These are phyloP conservation scores for Coemansia sp. DNA, from an alignment of 192 early-diverging fungal genomes.

Conservation along the genomic window DNA sequence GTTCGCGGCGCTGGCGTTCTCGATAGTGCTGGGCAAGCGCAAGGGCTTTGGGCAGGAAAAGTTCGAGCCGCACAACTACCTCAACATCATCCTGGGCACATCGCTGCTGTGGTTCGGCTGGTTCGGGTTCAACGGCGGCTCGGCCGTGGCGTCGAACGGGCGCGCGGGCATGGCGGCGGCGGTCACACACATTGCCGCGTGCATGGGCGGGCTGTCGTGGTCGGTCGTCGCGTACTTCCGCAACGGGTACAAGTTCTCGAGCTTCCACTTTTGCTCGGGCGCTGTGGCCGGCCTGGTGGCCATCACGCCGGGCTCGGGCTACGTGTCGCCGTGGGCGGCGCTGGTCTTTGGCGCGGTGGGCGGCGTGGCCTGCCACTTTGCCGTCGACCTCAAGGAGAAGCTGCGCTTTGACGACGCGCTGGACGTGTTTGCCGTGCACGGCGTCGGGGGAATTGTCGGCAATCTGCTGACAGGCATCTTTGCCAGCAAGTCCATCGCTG, in stretches of 20 bases:
- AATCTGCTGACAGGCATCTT: slow-evolving; percentile 85
- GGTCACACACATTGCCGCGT: slow-evolving; percentile 84
- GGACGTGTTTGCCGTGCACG: slow-evolving; percentile 90
- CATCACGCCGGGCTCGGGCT: slow-evolving; percentile 91
- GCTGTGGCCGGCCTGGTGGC: slow-evolving; percentile 89
- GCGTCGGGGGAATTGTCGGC: slow-evolving; percentile 79
- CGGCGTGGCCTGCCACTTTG: slow-evolving; percentile 76
- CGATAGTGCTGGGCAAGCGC: slow-evolving; percentile 82
- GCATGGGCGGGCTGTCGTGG: slow-evolving; percentile 83
- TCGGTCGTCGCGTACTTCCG: slow-evolving; percentile 73
- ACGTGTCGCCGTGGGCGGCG: slow-evolving; percentile 77
- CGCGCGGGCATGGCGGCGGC: slow-evolving; percentile 84
- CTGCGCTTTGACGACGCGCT: slow-evolving; percentile 90
- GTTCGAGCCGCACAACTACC: slow-evolving; percentile 85
- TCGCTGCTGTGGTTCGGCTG: slow-evolving; percentile 94
- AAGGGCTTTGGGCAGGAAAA: slow-evolving; percentile 68
- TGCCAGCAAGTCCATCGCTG: slow-evolving; percentile 68
- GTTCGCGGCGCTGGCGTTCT: slow-evolving; percentile 84
- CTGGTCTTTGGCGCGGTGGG: slow-evolving; percentile 78
- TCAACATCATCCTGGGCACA: slow-evolving; percentile 88
- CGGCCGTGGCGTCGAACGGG: slow-evolving; percentile 71
- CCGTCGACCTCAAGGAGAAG: slow-evolving; percentile 76
- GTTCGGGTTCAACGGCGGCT: slow-evolving; percentile 96
- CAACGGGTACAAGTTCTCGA: slow-evolving; percentile 79
- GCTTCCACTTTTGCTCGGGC: slow-evolving; percentile 92